Evolutionary conservation across 2,329 filamentous ascomycete genomes (phyloP), one percentile per base, ranked within the genome.

Genomic region (Trichothecium sympodiale): DNA sequence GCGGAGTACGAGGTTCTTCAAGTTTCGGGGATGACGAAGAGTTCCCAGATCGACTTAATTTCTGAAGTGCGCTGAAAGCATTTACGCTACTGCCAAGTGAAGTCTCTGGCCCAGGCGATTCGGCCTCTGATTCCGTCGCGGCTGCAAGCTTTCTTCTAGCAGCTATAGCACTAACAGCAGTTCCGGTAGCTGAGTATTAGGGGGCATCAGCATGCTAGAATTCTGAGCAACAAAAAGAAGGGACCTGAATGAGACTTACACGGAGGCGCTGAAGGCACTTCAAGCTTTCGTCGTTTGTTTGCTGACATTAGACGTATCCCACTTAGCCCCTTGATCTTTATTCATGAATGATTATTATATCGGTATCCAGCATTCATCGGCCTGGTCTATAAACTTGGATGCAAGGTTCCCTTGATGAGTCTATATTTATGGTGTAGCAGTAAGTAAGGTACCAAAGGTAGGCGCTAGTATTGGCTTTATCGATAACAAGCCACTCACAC

Each of bases 121-220:
- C 26, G 31, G 29, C 34, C 23, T 17, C 29, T n/a, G n/a, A 3
- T 29, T 23, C 17, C 8, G 38, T 38, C 17, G 42, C 39, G 13
- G 41, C 42, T 13, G 38, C 44, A 14, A 50, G 43, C 9, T 48
- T 53, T 20, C 56, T 50, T 12, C 56, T 50, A 39, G 57, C 58
- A 25, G 57, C 53, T 15, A 61, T 43, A 5, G 58, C 57, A 40
- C 55, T 59, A n/a, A 60, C 42, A n/a, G 58, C 57, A 29, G 53
- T 59, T 38, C 52, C 47, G 3, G 50, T 43, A 38, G 43, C 45
- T 42, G 18, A 25, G 20, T 15, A 10, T 13, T 5, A 17, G 17
- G 14, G 9, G n/a, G 8, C 15, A 17, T 37, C 14, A 35, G 34
- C 27, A 10, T 23, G 28, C 8, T 14, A 3, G n/a, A 25, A n/a